Evolutionary conservation across 352 stramenopile genomes (phyloP).

Genomic region (Phytophthora sansomeana): DNA sequence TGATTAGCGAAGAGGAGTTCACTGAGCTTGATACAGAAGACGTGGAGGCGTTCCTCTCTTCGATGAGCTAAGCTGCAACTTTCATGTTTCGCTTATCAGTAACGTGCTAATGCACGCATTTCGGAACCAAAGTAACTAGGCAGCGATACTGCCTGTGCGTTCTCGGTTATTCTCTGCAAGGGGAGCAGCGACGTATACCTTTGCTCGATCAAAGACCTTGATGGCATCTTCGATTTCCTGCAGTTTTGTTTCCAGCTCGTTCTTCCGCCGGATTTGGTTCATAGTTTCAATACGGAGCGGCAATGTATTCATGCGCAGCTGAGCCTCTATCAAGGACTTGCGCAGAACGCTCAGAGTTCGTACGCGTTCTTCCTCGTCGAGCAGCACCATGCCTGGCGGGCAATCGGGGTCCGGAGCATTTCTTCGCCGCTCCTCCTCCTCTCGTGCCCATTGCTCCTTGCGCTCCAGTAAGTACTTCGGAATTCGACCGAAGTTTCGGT

Average conservation of each 20-base stretch:
- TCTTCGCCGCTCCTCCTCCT: slow-evolving; percentile 79
- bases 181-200: slow-evolving; percentile 84
- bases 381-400: slow-evolving; percentile 83
- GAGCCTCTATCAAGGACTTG: slow-evolving; percentile 65
- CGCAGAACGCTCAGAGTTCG: slow-evolving; percentile 72
- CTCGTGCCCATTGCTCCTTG: slow-evolving; percentile 83
- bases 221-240: slow-evolving; percentile 92
- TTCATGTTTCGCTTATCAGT: slow-evolving; percentile 20
- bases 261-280: slow-evolving; percentile 81
- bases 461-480: slow-evolving; percentile 74
- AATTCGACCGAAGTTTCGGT: slow-evolving; percentile 66
- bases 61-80: slow-evolving; percentile 55
- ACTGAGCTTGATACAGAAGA: slow-evolving; percentile 58
- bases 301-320: slow-evolving; percentile 75
- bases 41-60: slow-evolving; percentile 71
- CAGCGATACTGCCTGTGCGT: slow-evolving; percentile 34
- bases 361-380: slow-evolving; percentile 85
- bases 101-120: slow-evolving; percentile 21
- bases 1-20: slow-evolving; percentile 81
- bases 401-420: slow-evolving; percentile 88
- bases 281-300: slow-evolving; percentile 89
- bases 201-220: slow-evolving; percentile 84
- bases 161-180: slow-evolving; percentile 26
- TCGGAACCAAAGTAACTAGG: slow-evolving; percentile 19
- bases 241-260: slow-evolving; percentile 82